Evolutionary conservation across 1,139 yeast genomes (phyloP).

Genomic region (Yamadazyma spencermartinsiae): DNA sequence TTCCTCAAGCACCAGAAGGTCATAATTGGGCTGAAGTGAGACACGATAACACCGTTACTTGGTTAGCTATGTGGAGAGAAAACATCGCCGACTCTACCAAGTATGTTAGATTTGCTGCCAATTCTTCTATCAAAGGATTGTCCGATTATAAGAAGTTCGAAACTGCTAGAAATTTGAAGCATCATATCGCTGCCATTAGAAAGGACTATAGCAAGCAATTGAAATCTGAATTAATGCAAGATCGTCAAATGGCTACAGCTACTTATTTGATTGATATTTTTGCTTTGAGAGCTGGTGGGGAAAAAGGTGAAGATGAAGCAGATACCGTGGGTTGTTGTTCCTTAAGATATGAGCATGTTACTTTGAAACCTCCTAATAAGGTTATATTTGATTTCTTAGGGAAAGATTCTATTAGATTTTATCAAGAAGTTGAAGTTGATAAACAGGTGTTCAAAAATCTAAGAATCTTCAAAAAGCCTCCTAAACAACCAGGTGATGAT

Average conservation of each 20-base stretch:
- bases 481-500: constrained; percentile 90
- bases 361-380: constrained; percentile 79
- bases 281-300: constrained; percentile 98
- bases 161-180: constrained; percentile 81
- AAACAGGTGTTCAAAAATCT: constrained; percentile 86
- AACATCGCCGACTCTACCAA: constrained; percentile 81
- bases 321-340: constrained; percentile 99
- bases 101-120: constrained; percentile 90
- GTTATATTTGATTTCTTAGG: constrained; percentile 95
- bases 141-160: constrained; percentile 91
- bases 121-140: constrained; percentile 87
- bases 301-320: constrained; percentile 95
- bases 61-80: constrained; percentile 98
- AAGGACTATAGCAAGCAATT: constrained; percentile 70
- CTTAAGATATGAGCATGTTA: constrained; percentile 82
- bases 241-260: constrained; percentile 92
- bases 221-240: constrained; percentile 76
- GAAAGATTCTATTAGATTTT: constrained; percentile 90
- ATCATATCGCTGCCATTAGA: constrained; percentile 72
- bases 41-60: constrained; percentile 88
- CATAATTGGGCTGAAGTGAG: constrained; percentile 88
- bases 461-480: constrained; percentile 80
- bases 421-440: constrained; percentile 91
- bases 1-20: constrained; percentile 86
- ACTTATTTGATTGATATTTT: constrained; percentile 91